Base-by-base conservation (phyloP, 2,329 filamentous ascomycete species). In the Stemphylium lycopersici region DNA sequence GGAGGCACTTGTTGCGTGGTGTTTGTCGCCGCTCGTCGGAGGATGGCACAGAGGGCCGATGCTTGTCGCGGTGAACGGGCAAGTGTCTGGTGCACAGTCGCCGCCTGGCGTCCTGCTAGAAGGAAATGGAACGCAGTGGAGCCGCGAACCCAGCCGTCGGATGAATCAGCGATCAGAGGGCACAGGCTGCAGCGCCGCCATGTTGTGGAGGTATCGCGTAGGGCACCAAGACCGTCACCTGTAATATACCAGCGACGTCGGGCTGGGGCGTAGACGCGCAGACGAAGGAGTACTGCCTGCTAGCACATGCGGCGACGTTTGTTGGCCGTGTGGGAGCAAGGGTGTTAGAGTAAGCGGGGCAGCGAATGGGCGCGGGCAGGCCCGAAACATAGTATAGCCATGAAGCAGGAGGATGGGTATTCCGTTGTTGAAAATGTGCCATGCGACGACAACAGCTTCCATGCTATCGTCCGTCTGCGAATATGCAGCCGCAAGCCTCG, bases 81-180 rank as follows among this genome's bases (percentile, higher is more conserved):
- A 34, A 32, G 47, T 24, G 22, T 24, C 22, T 24, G 22, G 22
- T 22, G 47, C 36, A 43, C 53, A 42, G 49, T 32, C 44, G 50
- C 44, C 31, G 50, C 49, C 29, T 43, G 52, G 33, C 41, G 49
- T 43, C 43, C 22, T 39, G 52, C 56, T 68, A 55, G 67, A 70
- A 70, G 65, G 66, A 48, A 59, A 63, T 68, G 66, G 70, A 72
- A 71, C 58, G 48, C 33, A 51, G 64, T 58, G 56, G 65, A 42
- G 61, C 61, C 61, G 55, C 58, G 54, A 54, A 38, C 48, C 52
- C 51, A 57, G 56, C 58, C 57, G 52, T 24, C 56, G 52, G 55
- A 56, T 56, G 49, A 65, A 68, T 66, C 66, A 67, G 59, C 61
- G 46, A 32, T 22, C 39, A 52, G 47, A 54, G 39, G 54, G 48